phyloP scores from a whole-genome alignment of 345 rosid genomes.

The Bruguiera sexangula region DNA sequence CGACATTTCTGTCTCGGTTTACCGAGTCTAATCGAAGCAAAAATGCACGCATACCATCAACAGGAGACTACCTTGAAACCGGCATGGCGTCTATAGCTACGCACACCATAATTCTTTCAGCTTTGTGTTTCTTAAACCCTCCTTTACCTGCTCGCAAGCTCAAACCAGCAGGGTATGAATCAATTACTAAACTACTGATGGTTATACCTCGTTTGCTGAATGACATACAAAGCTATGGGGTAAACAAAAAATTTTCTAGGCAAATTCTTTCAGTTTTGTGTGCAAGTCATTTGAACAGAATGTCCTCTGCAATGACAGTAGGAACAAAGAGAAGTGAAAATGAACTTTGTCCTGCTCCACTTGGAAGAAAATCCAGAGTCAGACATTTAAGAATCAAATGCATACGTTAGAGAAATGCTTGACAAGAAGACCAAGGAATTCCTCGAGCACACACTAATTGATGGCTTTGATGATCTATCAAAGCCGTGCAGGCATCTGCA shows the following conservation, averaged over 20 bases:
- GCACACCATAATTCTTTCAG: conserved; percentile 45
- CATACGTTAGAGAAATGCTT: conserved; percentile 27
- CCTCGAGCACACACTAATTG: conserved; percentile 37
- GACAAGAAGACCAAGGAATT: conserved; percentile 32
- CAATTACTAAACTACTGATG: conserved; percentile 49
- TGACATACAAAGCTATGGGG: conserved; percentile 55
- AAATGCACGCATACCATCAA: conserved; percentile 30
- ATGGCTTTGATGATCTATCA: conserved; percentile 35
- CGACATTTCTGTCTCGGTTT: conserved; percentile 61
- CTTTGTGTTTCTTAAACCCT: conserved; percentile 34
- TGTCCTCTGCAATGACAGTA: conserved; percentile 25
- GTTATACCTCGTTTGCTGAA: conserved; percentile 49
- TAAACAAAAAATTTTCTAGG: conserved; percentile 8
- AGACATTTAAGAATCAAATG: conserved; percentile 39
- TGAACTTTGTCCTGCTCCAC: conserved; percentile 42
- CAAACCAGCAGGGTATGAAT: conserved; percentile 28
- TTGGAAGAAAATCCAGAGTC: conserved; percentile 32
- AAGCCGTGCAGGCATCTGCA: conserved; percentile 39
- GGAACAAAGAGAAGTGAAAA: conserved; percentile 47
- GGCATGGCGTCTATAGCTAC: conserved; percentile 48
- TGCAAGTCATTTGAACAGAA: not conserved
- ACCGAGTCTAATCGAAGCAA: conserved; percentile 56
- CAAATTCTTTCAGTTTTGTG: not conserved
- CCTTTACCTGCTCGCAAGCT: conserved; percentile 25
- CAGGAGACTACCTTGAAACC: conserved; percentile 42